These are phyloP conservation scores for Suhomyces sp. DNA, from an alignment of 805 yeast genomes.

Conservation along the genomic window DNA sequence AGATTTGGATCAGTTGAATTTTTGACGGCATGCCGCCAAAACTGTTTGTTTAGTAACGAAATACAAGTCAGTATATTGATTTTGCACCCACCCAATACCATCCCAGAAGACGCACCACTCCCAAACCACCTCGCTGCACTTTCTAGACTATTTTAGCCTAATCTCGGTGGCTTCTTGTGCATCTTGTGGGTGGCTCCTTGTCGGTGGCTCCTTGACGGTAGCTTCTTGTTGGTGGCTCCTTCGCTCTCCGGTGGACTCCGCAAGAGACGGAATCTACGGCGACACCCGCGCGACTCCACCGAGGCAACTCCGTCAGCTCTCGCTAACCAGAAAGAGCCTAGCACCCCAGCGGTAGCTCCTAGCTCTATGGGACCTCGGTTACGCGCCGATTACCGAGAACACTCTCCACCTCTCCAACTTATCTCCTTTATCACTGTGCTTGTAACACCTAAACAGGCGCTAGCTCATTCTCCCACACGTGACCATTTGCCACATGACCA, in stretches of 20 bases:
- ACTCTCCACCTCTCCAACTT: no score
- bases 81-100: neutral
- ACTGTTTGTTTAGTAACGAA: no score
- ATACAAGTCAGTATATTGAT: no score
- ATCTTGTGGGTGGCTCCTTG: no score
- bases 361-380: neutral
- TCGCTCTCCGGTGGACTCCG: neutral
- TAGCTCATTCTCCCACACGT: no score
- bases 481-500: neutral
- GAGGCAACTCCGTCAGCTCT: neutral
- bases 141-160: no score
- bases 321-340: neutral
- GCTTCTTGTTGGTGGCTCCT: neutral
- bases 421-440: no score
- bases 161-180: no score
- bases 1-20: no score
- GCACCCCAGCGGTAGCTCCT: neutral
- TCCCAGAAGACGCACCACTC: neutral
- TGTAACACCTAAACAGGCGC: no score
- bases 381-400: neutral
- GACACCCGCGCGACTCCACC: neutral
- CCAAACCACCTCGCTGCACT: neutral
- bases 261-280: neutral
- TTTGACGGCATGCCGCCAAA: no score
- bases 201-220: no score